phyloP scores from a whole-genome alignment of 768 basidiomycete genomes.

The Dioszegia crocea region DNA sequence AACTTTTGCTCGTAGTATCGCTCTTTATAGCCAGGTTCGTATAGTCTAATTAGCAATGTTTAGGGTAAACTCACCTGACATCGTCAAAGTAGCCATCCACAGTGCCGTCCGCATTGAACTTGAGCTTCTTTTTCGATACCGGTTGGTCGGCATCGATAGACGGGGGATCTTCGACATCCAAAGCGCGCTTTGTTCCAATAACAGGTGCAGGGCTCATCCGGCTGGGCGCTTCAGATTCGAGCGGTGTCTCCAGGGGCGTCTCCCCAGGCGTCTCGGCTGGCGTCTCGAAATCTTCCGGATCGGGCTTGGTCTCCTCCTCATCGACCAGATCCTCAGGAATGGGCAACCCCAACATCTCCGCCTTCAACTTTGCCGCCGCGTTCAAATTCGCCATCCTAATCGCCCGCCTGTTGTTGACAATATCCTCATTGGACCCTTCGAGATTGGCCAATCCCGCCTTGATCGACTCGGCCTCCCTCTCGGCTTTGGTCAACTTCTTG shows the following conservation, averaged over 20 bases:
- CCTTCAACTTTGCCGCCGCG: constrained; percentile 89
- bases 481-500: constrained; percentile 18
- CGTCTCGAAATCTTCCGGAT: constrained; percentile 8
- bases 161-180: constrained; percentile 49
- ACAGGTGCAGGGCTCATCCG: not conserved
- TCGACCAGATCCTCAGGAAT: not conserved
- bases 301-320: constrained; percentile 20
- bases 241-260: constrained; percentile 9
- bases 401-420: constrained; percentile 81
- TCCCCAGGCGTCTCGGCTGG: constrained; percentile 16
- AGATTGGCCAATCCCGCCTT: constrained; percentile 49
- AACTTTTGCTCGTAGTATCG: constrained; percentile 95
- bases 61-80: constrained; percentile 65
- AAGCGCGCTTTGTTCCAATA: constrained; percentile 38
- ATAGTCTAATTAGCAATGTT: constrained; percentile 59
- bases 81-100: constrained; percentile 84
- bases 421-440: constrained; percentile 75
- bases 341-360: constrained; percentile 61
- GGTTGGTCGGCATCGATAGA: constrained; percentile 47
- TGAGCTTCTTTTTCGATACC: constrained; percentile 56
- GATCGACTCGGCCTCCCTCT: constrained; percentile 25
- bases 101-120: constrained; percentile 84
- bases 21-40: constrained; percentile 93
- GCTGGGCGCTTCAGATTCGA: constrained; percentile 7
- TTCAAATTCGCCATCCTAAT: constrained; percentile 95